These are phyloP conservation scores for Laguncularia racemosa DNA, from an alignment of 345 rosid genomes.

Conservation along the genomic window DNA sequence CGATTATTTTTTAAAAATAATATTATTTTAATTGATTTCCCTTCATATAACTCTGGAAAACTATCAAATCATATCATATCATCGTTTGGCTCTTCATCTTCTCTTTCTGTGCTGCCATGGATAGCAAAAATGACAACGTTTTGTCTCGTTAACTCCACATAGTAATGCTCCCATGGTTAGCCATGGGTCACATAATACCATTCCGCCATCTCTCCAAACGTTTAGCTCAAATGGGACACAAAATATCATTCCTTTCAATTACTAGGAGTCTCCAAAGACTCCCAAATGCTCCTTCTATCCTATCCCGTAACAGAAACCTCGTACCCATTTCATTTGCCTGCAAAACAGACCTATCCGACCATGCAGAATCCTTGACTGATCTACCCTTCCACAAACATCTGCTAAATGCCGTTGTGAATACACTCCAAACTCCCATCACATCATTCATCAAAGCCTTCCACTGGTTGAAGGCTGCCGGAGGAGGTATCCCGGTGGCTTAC, in stretches of 20 bases:
- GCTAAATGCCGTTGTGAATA: slow-evolving; percentile 14
- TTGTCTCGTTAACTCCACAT: slow-evolving; percentile 6
- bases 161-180: slow-evolving; percentile 24
- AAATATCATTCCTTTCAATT: slow-evolving; percentile 19
- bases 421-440: too few relatives aligned
- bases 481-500: too few relatives aligned
- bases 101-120: not conserved
- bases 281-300: slow-evolving; percentile 6
- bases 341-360: slow-evolving; percentile 13
- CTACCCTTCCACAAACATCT: slow-evolving; percentile 14
- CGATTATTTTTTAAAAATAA: too few relatives aligned
- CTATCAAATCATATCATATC: too few relatives aligned
- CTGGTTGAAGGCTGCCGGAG: too few relatives aligned
- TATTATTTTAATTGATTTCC: too few relatives aligned
- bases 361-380: slow-evolving; percentile 24
- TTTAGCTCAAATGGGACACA: slow-evolving; percentile 20
- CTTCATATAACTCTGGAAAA: too few relatives aligned
- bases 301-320: slow-evolving; percentile 4
- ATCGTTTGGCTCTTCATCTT: too few relatives aligned
- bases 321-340: slow-evolving; percentile 14
- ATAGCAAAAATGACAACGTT: not conserved
- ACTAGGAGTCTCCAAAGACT: slow-evolving; percentile 17
- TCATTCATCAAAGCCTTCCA: not conserved
- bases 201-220: slow-evolving; percentile 16
- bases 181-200: slow-evolving; percentile 23